A percentile compares a stretch with the other conserved stretches of the same genome.
These are phyloP conservation scores for Diaporthe amygdali DNA, from an alignment of 2,329 filamentous ascomycete species.

Conservation along the genomic window DNA sequence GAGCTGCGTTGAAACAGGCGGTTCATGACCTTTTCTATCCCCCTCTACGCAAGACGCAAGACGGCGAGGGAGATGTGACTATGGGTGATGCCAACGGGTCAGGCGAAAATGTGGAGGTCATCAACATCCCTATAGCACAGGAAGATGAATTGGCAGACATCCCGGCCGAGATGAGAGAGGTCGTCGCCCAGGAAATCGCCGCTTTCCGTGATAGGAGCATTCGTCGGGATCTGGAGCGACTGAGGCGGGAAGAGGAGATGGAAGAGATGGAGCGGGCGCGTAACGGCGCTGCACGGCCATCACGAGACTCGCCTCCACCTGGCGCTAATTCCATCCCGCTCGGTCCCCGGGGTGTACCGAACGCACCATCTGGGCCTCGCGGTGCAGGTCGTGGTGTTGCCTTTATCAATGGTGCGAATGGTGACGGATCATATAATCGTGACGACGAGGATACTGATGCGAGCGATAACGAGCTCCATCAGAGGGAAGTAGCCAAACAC, in stretches of 20 bases:
- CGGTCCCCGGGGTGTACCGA: slow-evolving; percentile 73
- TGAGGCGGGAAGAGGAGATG: slow-evolving; percentile 89
- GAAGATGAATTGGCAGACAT: slow-evolving; percentile 97
- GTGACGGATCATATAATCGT: slow-evolving; percentile 58
- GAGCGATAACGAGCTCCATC: slow-evolving; percentile 84
- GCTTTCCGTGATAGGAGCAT: slow-evolving; percentile 93
- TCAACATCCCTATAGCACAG: slow-evolving; percentile 84
- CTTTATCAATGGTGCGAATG: slow-evolving; percentile 78
- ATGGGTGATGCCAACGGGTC: slow-evolving; percentile 64
- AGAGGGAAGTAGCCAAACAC: slow-evolving; percentile 72
- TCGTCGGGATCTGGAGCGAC: slow-evolving; percentile 83
- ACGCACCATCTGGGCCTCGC: slow-evolving; percentile 72
- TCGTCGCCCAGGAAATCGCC: slow-evolving; percentile 90
- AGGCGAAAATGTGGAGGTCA: slow-evolving; percentile 74
- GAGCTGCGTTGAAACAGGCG: slow-evolving; percentile 69
- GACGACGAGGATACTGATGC: slow-evolving; percentile 90
- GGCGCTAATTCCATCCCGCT: slow-evolving; percentile 77
- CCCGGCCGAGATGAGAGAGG: slow-evolving; percentile 93
- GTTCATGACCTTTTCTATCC: slow-evolving; percentile 78
- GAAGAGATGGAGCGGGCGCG: slow-evolving; percentile 83
- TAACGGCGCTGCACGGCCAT: slow-evolving; percentile 67
- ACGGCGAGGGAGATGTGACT: slow-evolving; percentile 68
- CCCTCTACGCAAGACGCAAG: slow-evolving; percentile 49
- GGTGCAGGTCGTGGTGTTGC: slow-evolving; percentile 63
- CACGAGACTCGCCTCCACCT: slow-evolving; percentile 72